phyloP scores from a whole-genome alignment of 164 flowering plant genomes.

The Cinnamomum chago region DNA sequence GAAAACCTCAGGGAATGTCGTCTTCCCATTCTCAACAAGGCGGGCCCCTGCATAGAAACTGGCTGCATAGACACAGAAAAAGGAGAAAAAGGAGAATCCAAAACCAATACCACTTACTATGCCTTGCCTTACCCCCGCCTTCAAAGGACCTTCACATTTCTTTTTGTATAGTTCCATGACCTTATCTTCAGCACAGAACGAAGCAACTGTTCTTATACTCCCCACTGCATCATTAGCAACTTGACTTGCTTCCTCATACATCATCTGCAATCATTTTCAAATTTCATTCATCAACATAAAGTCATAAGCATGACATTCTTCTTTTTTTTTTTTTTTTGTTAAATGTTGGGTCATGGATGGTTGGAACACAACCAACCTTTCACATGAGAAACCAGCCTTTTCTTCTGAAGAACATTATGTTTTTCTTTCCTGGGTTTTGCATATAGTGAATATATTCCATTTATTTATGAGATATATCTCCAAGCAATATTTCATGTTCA shows the following conservation, averaged over 20 bases:
- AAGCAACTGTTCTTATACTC: conserved; percentile 61
- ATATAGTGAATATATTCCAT: no score
- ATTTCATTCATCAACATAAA: not conserved
- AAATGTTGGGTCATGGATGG: no score
- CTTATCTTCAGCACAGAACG: conserved; percentile 64
- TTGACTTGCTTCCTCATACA: conserved; percentile 62
- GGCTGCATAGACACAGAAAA: conserved; percentile 28
- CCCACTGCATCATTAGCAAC: conserved; percentile 69
- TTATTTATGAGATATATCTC: no score
- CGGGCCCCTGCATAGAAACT: conserved; percentile 37
- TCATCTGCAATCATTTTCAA: conserved; percentile 24
- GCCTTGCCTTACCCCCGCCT: conserved; percentile 33
- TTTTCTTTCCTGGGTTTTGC: no score
- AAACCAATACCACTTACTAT: conserved; percentile 36
- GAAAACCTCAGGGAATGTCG: conserved; percentile 29
- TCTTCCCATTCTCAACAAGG: conserved; percentile 23
- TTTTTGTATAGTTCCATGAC: conserved; percentile 31
- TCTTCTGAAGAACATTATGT: no score
- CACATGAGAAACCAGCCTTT: no score
- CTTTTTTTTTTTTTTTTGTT: no score
- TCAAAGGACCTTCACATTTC: conserved; percentile 41
- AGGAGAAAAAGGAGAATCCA: conserved; percentile 33
- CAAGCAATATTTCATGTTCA: no score
- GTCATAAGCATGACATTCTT: not conserved
- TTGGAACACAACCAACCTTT: no score